Evolutionary conservation across 139 green algal genomes (phyloP).

Genomic region (Picochlorum sp.): DNA sequence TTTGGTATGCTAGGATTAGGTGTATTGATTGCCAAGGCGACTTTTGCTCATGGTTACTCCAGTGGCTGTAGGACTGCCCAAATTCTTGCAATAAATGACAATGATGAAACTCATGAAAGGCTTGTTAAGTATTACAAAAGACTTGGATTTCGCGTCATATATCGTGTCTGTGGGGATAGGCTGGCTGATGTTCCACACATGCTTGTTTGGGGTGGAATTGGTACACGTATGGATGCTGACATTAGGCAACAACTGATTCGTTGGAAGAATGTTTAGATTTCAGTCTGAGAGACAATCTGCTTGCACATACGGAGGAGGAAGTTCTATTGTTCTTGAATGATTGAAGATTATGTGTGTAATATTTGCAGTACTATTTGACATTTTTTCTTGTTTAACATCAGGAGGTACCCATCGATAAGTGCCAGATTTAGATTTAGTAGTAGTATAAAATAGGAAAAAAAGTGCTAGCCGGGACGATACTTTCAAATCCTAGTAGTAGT

Average conservation of each 20-base stretch:
- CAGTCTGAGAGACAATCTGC: too few relatives aligned
- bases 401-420: too few relatives aligned
- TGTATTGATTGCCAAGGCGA: slow-evolving; percentile 48
- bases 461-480: too few relatives aligned
- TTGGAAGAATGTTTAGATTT: too few relatives aligned
- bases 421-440: too few relatives aligned
- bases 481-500: too few relatives aligned
- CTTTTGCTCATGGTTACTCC: slow-evolving; percentile 42
- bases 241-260: slow-evolving; percentile 30
- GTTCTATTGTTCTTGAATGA: too few relatives aligned
- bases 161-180: slow-evolving; percentile 29
- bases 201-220: slow-evolving; percentile 71
- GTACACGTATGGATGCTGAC: slow-evolving; percentile 69
- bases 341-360: too few relatives aligned
- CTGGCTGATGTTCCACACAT: slow-evolving; percentile 35
- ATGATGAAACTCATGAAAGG: slow-evolving; percentile 30
- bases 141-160: slow-evolving; percentile 43
- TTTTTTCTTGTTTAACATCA: too few relatives aligned
- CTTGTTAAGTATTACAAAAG: slow-evolving; percentile 51
- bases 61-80: slow-evolving; percentile 54
- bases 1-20: slow-evolving; percentile 48
- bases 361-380: too few relatives aligned
- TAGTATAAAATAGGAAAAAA: too few relatives aligned
- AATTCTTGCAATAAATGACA: slow-evolving; percentile 77
- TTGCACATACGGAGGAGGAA: too few relatives aligned